Base-by-base conservation (phyloP, 352 stramenopile species). In the Phytopythium cucurbitacearum region DNA sequence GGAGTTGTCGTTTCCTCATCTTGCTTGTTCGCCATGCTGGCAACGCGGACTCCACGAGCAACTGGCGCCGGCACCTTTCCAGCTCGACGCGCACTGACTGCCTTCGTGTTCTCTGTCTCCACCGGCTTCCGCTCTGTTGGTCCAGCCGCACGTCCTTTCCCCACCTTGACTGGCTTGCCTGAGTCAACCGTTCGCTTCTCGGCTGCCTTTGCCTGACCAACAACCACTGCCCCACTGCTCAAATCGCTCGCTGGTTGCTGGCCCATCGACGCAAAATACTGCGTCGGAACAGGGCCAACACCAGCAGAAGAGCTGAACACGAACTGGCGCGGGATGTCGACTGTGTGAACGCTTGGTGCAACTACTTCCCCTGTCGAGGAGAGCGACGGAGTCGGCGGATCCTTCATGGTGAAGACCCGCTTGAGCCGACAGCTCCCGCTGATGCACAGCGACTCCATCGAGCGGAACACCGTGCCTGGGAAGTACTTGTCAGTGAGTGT, bases 371-470 rank as follows among this genome's bases (percentile, higher is more conserved):
- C 34, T 21, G 65, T 51, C 16, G 59, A 48, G 3, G 46, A 34
- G 21, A 42, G 48, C 13, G 62, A 63, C 34, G 66, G 62, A 32
- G 45, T 52, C 0, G 85, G 85, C 7, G 78, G 76, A 37, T 95
- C 81, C 42, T 94, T 95, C 72, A 91, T 90, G 5, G 84, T 94
- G 56, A 95, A 95, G 38, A 95, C 68, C 5, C 80, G 76, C 57
- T 91, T 90, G 13, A 94, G 65, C 7, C 76, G 69, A 48, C 81
- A 95, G 39, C 67, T 87, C 2, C 84, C 84, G 21, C 70, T 77
- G 44, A 94, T 71, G 40, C 68, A 81, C 45, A 95, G 65, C 5
- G 76, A 87, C 48, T 95, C 86, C 64, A 93, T 84, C 5, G 76
- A 87, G 7, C 85, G 79, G 53, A 80, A 90, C 11, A 68, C 73